A percentile compares a stretch with the other conserved stretches of the same genome.
phyloP scores from a whole-genome alignment of 2,329 filamentous ascomycete genomes.

The Botrytis aclada region DNA sequence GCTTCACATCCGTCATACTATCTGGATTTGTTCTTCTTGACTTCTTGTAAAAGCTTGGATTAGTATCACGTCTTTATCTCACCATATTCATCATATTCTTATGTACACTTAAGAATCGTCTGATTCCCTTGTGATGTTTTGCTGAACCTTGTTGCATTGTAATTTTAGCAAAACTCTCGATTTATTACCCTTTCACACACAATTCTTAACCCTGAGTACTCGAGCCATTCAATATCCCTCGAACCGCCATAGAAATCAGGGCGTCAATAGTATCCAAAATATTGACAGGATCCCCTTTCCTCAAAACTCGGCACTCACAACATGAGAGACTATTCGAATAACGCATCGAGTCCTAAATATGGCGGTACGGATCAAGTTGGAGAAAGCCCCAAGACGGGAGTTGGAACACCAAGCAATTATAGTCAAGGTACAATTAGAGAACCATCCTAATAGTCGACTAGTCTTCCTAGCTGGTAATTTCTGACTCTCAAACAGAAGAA shows the following conservation, averaged over 20 bases:
- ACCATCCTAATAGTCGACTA: neutral
- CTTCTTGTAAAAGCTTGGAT: neutral
- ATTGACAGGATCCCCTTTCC: neutral
- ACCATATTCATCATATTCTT: neutral
- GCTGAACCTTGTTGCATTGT: neutral
- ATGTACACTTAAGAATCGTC: neutral
- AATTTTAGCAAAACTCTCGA: neutral
- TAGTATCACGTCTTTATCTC: slow-evolving; percentile 12
- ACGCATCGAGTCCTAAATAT: neutral
- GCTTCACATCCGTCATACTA: neutral
- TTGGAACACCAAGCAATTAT: slow-evolving; percentile 1
- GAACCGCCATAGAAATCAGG: neutral
- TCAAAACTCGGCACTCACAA: neutral
- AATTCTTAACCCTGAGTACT: neutral
- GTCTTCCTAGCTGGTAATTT: neutral
- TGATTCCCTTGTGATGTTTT: neutral
- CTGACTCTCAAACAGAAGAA: slow-evolving; percentile 9
- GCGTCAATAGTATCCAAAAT: neutral
- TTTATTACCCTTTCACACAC: neutral
- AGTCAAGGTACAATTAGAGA: slow-evolving; percentile 9
- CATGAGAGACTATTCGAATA: slow-evolving; percentile 1
- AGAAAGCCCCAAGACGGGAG: neutral
- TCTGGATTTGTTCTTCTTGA: neutral
- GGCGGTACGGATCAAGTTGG: neutral
- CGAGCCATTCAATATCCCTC: neutral